Base-by-base conservation (phyloP, 768 basidiomycete species). In the Podaxis pistillaris region DNA sequence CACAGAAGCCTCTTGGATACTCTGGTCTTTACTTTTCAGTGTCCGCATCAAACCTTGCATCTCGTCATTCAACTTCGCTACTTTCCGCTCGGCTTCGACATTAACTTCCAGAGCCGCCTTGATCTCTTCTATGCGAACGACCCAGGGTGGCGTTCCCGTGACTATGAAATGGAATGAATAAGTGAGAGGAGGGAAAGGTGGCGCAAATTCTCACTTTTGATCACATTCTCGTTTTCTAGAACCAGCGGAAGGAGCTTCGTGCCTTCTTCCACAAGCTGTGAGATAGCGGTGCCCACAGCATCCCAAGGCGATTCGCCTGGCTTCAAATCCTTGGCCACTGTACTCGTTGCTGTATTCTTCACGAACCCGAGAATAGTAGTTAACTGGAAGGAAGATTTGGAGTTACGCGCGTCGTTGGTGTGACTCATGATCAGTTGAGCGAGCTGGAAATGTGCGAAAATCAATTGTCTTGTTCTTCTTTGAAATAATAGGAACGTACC, bases 361-460 rank as follows among this genome's bases (percentile, higher is more conserved):
- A 91, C 88, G 67, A 89, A 86, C 15, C 79, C 78, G 38, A 95
- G 75, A 11, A 97, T 83, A 0, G 85, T 84, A 1, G 83, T 76
- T 58, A 97, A 74, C 68, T 91, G 84, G 81, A 98, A 91, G 0
- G 93, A 71, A 22, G 85, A 77, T 75, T 96, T 96, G 46, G 88
- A 83, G 12, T 83, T 76, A 50, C 94, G 88, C 15, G 91, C 86
- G 57, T 96, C 92, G 58, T 84, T 81, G n/a, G 94, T 77, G 71
- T 98, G 91, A 0, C 88, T 89, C 78, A 91, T 90, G 37, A 94
- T 89, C 71, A 87, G 83, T 80, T 96, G 94, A 0, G 96, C 95
- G 52, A 98, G 84, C 93, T 96, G 57, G 0, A 62, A 36, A 17
- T n/a, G 56, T 26, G 60, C 26, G 22, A 56, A 24, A 56, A 33